These are phyloP conservation scores for Trichoderma erinaceum DNA, from an alignment of 495 filamentous ascomycete species.

Conservation along the genomic window DNA sequence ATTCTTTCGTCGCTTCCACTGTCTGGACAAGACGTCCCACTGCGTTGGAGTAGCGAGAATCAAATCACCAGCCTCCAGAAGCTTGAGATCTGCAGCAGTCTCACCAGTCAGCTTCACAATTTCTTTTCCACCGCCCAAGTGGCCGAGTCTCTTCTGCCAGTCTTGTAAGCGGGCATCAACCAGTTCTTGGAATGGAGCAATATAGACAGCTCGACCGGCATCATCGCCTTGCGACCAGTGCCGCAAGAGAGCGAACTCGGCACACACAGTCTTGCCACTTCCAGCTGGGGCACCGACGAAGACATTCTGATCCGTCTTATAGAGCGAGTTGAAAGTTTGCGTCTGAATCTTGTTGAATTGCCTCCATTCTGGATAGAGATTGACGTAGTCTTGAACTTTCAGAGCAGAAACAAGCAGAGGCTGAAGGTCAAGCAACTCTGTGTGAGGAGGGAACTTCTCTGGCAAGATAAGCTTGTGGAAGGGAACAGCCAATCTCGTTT, in stretches of 20 bases:
- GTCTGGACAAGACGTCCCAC: conserved; percentile 92
- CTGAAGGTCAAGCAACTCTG: conserved; percentile 82
- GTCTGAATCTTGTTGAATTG: conserved; percentile 97
- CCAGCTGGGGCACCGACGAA: conserved; percentile 86
- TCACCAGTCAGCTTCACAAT: conserved; percentile 94
- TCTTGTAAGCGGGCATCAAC: conserved; percentile 73
- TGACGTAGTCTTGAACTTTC: conserved; percentile 75
- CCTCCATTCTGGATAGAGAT: conserved; percentile 77
- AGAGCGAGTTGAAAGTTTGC: conserved; percentile 91
- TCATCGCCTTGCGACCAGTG: conserved; percentile 73
- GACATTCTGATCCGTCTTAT: conserved; percentile 83
- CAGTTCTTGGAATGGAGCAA: conserved; percentile 93
- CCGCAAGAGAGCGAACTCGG: conserved; percentile 83
- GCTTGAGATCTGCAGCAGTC: conserved; percentile 81
- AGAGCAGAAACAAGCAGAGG: conserved; percentile 80
- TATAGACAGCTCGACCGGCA: conserved; percentile 80
- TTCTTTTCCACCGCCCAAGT: conserved; percentile 76
- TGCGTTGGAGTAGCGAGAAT: conserved; percentile 88
- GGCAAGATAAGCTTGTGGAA: conserved; percentile 93
- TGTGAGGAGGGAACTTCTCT: conserved; percentile 93
- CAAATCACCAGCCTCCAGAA: conserved; percentile 82
- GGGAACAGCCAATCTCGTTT: conserved; percentile 86
- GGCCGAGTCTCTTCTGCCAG: conserved; percentile 71
- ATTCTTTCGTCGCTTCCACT: conserved; percentile 94
- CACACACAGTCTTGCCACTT: conserved; percentile 94